Conservation (phyloP, 2,329 filamentous ascomycete species). For the Fusarium oxysporum region DNA sequence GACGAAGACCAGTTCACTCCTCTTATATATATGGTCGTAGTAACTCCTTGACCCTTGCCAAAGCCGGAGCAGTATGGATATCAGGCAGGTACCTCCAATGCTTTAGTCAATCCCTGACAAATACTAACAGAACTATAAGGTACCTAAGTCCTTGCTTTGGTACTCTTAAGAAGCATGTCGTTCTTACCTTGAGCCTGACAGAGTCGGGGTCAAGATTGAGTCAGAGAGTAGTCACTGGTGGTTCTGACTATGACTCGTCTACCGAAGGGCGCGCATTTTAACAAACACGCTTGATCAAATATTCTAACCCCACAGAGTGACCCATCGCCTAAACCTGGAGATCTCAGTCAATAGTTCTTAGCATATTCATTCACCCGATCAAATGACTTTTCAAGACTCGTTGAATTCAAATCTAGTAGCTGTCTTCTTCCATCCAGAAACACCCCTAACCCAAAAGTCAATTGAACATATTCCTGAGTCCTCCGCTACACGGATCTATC, state of each 20-base stretch:
- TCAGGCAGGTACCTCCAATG: not conserved
- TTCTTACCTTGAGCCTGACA: not conserved
- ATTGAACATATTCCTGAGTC: slow-evolving; percentile 9
- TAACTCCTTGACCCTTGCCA: not conserved
- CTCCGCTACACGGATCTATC: slow-evolving; percentile 34
- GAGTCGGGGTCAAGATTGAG: not conserved
- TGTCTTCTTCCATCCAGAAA: not conserved
- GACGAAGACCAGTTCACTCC: too few relatives aligned
- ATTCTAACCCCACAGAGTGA: not conserved
- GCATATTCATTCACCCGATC: not conserved
- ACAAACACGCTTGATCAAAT: not conserved
- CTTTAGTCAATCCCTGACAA: not conserved
- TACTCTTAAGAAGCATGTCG: not conserved
- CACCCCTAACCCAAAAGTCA: not conserved
- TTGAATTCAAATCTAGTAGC: slow-evolving; percentile 18
- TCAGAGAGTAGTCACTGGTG: not conserved
- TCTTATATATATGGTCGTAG: not conserved
- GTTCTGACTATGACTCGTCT: not conserved
- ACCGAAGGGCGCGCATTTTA: not conserved
- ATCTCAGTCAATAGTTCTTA: not conserved
- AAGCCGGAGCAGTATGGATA: not conserved
- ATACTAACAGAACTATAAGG: not conserved
- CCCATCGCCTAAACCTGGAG: not conserved
- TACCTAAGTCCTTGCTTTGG: not conserved
- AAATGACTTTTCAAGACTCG: not conserved